Conservation (phyloP, 2,329 filamentous ascomycete genomes). For the Trichoderma atroviride region DNA sequence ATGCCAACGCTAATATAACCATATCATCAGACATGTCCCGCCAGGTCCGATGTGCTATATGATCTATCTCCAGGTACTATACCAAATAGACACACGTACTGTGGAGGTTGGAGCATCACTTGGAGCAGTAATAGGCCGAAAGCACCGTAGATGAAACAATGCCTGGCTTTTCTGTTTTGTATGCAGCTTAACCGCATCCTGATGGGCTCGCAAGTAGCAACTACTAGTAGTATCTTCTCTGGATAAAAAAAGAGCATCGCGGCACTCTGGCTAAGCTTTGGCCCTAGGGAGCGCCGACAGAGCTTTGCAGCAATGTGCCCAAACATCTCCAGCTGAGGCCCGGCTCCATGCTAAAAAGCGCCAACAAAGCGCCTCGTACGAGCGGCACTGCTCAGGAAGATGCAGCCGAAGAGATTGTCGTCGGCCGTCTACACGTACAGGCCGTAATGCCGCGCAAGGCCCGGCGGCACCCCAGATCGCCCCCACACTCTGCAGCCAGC, state of each 20-base stretch:
- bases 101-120: too few relatives aligned
- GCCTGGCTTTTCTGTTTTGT: not conserved
- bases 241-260: not conserved
- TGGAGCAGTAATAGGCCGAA: too few relatives aligned
- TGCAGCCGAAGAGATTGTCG: not conserved
- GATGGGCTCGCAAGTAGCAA: not conserved
- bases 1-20: not conserved
- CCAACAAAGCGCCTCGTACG: not conserved
- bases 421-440: not conserved
- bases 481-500: not conserved
- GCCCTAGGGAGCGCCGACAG: not conserved
- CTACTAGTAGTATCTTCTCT: not conserved
- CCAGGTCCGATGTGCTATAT: not conserved
- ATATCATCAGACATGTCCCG: not conserved
- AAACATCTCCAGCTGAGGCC: not conserved
- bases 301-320: not conserved
- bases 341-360: not conserved
- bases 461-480: constrained; percentile 16
- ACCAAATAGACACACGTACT: too few relatives aligned
- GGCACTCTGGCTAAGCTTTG: not conserved
- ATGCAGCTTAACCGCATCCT: not conserved
- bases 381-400: not conserved
- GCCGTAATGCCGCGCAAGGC: constrained; percentile 1
- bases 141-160: not conserved
- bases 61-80: too few relatives aligned